Conservation (phyloP, 129 eudicot species). For the Deinandra increscens region DNA sequence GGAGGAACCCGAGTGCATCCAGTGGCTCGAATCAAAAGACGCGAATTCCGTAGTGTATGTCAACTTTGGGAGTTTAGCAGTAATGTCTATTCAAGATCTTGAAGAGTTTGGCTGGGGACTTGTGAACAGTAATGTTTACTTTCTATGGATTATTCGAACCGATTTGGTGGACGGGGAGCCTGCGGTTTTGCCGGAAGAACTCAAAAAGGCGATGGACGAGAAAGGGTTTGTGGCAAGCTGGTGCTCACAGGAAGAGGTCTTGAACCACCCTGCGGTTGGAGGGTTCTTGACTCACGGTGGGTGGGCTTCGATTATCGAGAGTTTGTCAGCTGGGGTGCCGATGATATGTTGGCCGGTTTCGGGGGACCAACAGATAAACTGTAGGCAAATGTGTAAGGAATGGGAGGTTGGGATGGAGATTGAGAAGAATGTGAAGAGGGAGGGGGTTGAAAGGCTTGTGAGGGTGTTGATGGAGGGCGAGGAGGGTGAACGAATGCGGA, state of each 20-base stretch:
- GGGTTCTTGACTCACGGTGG: constrained; percentile 45
- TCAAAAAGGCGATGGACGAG: constrained; percentile 2
- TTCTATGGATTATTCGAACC: constrained; percentile 32
- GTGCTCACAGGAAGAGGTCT: constrained; percentile 42
- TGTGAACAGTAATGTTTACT: constrained; percentile 32
- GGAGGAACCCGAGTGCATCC: constrained; percentile 35
- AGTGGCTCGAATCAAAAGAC: constrained; percentile 48
- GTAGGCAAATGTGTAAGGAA: constrained; percentile 29
- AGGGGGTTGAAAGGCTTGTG: constrained; percentile 29
- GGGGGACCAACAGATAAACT: constrained; percentile 26
- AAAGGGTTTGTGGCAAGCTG: constrained; percentile 34
- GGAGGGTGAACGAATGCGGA: constrained; percentile 27
- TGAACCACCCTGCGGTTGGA: constrained; percentile 40
- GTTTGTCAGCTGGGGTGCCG: constrained; percentile 40
- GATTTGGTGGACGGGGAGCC: constrained; percentile 36
- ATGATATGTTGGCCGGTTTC: constrained; percentile 41
- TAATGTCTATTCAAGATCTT: constrained; percentile 41
- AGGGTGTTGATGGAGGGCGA: constrained; percentile 28
- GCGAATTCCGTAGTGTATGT: constrained; percentile 46
- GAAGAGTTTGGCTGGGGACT: constrained; percentile 68
- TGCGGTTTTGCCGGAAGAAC: constrained; percentile 29
- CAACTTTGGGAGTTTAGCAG: constrained; percentile 55
- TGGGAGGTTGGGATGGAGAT: constrained; percentile 38
- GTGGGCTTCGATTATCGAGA: constrained; percentile 41
- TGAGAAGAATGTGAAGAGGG: constrained; percentile 24